These are phyloP conservation scores for Ilyonectria sp. DNA, from an alignment of 2,329 filamentous ascomycete species.

Conservation along the genomic window DNA sequence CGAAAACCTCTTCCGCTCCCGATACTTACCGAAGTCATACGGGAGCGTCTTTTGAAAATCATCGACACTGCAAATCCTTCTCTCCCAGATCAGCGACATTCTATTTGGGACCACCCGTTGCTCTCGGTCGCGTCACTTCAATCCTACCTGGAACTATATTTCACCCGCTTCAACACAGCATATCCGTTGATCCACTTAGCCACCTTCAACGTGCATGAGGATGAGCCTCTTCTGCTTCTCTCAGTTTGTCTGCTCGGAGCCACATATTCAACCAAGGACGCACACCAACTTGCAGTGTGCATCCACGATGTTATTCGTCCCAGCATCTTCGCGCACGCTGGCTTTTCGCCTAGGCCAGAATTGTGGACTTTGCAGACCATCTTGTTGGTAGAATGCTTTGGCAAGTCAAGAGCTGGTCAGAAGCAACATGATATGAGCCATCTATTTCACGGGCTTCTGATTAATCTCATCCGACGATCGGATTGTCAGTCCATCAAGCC, in stretches of 20 bases:
- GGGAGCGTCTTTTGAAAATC: constrained; percentile 61
- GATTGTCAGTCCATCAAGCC: constrained; percentile 54
- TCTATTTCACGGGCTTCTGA: constrained; percentile 61
- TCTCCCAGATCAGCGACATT: constrained; percentile 56
- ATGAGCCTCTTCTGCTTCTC: constrained; percentile 67
- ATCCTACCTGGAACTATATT: constrained; percentile 72
- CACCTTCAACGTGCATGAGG: constrained; percentile 66
- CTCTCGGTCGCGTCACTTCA: constrained; percentile 67
- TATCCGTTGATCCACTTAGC: constrained; percentile 73
- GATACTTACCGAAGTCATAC: constrained; percentile 55
- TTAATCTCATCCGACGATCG: constrained; percentile 56
- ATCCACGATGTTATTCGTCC: constrained; percentile 73
- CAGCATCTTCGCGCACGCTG: constrained; percentile 70
- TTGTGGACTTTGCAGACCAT: constrained; percentile 75
- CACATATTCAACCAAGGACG: constrained; percentile 71
- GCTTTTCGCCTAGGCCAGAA: constrained; percentile 71
- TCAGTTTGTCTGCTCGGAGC: constrained; percentile 73
- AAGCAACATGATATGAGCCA: constrained; percentile 76
- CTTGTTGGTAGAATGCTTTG: constrained; percentile 75
- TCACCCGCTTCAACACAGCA: constrained; percentile 71
- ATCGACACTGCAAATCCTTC: constrained; percentile 65
- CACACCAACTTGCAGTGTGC: constrained; percentile 73
- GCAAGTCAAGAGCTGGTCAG: constrained; percentile 74
- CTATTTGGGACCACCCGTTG: constrained; percentile 63
- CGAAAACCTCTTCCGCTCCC: constrained; percentile 40